These are phyloP conservation scores for Pterulicium gracile DNA, from an alignment of 1,284 basidiomycete species.

Conservation along the genomic window DNA sequence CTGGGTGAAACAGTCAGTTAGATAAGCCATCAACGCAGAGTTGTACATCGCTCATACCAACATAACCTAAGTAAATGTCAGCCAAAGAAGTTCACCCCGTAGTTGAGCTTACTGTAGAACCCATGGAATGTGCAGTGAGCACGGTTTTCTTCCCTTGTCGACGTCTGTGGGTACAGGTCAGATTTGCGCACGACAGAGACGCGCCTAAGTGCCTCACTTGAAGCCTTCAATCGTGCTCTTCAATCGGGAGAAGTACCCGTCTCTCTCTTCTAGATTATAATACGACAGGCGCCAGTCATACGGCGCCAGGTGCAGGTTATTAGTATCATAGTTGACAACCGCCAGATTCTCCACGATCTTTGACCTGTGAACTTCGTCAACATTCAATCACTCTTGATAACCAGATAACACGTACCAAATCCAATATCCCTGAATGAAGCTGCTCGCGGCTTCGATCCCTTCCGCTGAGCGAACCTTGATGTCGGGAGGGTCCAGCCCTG, in stretches of 20 bases:
- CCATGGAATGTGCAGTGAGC: constrained; percentile 86
- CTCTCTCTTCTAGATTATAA: constrained; percentile 85
- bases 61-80: constrained; percentile 31
- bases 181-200: too few species aligned
- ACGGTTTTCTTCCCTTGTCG: constrained; percentile 79
- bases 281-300: constrained; percentile 92
- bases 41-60: constrained; percentile 31
- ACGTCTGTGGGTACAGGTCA: constrained; percentile 42
- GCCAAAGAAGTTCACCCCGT: too few species aligned
- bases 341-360: constrained; percentile 94
- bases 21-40: constrained; percentile 10
- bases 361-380: constrained; percentile 37
- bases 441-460: constrained; percentile 83
- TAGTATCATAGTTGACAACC: constrained; percentile 84
- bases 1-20: constrained; percentile 21
- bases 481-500: constrained; percentile 87
- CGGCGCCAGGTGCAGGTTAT: constrained; percentile 79
- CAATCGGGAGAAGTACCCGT: constrained; percentile 86
- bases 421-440: constrained; percentile 93
- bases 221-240: constrained; percentile 83
- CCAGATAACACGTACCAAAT: constrained; percentile 54
- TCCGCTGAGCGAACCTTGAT: constrained; percentile 88
- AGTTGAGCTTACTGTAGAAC: constrained; percentile 48
- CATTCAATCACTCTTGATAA: not conserved
- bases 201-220: constrained; percentile 29